phyloP scores from a whole-genome alignment of 129 eudicot genomes.

The Flaveria robusta region DNA sequence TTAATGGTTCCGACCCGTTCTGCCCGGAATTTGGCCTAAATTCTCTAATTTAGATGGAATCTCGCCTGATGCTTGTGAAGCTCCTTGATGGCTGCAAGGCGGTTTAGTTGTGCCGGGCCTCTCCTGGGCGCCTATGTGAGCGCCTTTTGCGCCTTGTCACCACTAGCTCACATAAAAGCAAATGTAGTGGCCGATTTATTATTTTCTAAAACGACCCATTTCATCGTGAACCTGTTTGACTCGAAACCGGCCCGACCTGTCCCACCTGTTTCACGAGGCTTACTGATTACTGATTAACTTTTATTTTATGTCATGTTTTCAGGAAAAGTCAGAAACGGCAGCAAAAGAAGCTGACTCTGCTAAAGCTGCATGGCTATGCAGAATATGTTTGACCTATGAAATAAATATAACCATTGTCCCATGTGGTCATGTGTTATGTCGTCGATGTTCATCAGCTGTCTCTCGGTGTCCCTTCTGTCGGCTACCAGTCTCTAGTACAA shows the following conservation, averaged over 20 bases:
- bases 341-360: conserved; percentile 93
- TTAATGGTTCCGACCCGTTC: too few relatives aligned
- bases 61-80: too few relatives aligned
- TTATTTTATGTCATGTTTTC: conserved; percentile 25
- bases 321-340: conserved; percentile 88
- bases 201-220: neutral
- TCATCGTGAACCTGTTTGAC: neutral
- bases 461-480: conserved; percentile 95
- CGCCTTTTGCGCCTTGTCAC: too few relatives aligned
- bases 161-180: neutral
- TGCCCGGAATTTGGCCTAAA: too few relatives aligned
- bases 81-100: too few relatives aligned
- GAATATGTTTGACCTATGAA: conserved; percentile 82
- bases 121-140: too few relatives aligned
- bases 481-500: conserved; percentile 72
- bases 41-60: too few relatives aligned
- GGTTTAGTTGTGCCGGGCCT: too few relatives aligned
- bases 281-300: neutral
- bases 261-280: neutral
- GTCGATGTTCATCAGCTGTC: conserved; percentile 93
- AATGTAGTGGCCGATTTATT: neutral
- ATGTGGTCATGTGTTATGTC: conserved; percentile 94
- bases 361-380: conserved; percentile 95
- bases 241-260: neutral
- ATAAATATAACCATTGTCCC: conserved; percentile 77